Evolutionary conservation across 768 basidiomycete species (phyloP).

Genomic region (Phaeotremella skinneri): DNA sequence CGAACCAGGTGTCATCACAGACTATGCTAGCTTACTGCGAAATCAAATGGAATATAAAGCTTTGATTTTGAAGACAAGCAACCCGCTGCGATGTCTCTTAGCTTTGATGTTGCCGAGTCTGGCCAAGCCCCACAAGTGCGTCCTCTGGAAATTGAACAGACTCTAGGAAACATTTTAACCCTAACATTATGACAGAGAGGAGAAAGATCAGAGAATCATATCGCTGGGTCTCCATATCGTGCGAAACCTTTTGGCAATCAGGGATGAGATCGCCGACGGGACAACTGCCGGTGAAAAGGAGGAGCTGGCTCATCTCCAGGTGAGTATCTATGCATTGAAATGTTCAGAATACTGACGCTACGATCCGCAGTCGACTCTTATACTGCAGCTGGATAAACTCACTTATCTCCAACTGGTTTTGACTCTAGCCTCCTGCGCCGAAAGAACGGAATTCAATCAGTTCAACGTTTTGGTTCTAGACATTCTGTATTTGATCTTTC

Average conservation of each 20-base stretch:
- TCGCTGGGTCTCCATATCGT: conserved; percentile 83
- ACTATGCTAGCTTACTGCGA: conserved; percentile 78
- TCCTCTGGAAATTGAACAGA: not conserved
- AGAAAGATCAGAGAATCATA: conserved; percentile 81
- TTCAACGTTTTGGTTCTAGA: conserved; percentile 91
- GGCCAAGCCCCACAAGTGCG: conserved; percentile 60
- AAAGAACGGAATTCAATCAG: conserved; percentile 73
- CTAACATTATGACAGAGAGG: conserved; percentile 55
- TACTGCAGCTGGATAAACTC: conserved; percentile 67
- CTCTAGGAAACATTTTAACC: not conserved
- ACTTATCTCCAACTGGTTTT: conserved; percentile 74
- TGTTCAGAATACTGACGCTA: conserved; percentile 2
- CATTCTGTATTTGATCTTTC: conserved; percentile 85
- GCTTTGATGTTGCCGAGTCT: conserved; percentile 72
- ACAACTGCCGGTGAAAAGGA: conserved; percentile 72
- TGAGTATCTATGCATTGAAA: conserved; percentile 24
- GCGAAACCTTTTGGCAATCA: conserved; percentile 91
- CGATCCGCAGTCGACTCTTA: conserved; percentile 60
- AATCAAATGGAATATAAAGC: conserved; percentile 86
- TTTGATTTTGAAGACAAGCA: conserved; percentile 33
- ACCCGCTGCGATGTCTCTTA: conserved; percentile 38
- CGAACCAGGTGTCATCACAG: conserved; percentile 71
- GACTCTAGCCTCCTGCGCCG: conserved; percentile 77
- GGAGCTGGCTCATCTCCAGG: conserved; percentile 73
- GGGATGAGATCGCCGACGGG: conserved; percentile 72